phyloP scores from a whole-genome alignment of 1,284 basidiomycete genomes.

The Papiliotrema fonsecae region DNA sequence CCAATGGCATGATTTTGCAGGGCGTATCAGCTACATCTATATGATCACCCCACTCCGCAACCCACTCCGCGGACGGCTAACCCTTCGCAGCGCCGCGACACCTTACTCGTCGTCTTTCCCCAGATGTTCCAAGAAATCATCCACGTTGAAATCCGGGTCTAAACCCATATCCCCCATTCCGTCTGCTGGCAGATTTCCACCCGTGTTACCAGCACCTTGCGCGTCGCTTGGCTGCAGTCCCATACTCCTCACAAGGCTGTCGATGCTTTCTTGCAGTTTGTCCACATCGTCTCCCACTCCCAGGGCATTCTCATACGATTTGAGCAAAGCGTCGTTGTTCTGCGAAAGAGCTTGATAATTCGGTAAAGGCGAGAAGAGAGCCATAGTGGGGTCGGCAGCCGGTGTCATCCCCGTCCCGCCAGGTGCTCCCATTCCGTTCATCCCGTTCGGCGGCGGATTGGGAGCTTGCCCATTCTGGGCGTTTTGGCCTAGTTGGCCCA shows the following conservation, averaged over 20 bases:
- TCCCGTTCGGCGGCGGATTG: neutral
- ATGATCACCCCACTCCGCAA: too few species aligned
- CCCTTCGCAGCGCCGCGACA: too few species aligned
- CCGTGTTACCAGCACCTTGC: neutral
- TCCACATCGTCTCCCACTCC: constrained; percentile 70
- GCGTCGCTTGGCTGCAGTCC: constrained; percentile 53
- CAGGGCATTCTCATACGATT: constrained; percentile 58
- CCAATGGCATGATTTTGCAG: too few species aligned
- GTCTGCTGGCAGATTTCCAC: neutral
- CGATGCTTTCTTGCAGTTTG: constrained; percentile 64
- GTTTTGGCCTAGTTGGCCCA: neutral
- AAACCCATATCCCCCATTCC: constrained; percentile 7
- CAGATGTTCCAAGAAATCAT: constrained; percentile 38
- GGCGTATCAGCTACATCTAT: too few species aligned
- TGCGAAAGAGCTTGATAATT: constrained; percentile 20
- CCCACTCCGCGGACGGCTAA: too few species aligned
- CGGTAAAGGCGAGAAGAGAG: constrained; percentile 38
- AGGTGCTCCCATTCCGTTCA: neutral
- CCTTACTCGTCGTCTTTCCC: too few species aligned
- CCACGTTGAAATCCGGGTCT: constrained; percentile 38
- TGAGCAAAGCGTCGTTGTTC: constrained; percentile 50
- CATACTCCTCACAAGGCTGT: constrained; percentile 65
- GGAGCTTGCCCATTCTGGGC: neutral
- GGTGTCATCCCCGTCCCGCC: neutral
- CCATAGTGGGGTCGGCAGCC: constrained; percentile 32